Base-by-base conservation (phyloP, 1,284 basidiomycete genomes). In the Stygiomarasmius scandens region DNA sequence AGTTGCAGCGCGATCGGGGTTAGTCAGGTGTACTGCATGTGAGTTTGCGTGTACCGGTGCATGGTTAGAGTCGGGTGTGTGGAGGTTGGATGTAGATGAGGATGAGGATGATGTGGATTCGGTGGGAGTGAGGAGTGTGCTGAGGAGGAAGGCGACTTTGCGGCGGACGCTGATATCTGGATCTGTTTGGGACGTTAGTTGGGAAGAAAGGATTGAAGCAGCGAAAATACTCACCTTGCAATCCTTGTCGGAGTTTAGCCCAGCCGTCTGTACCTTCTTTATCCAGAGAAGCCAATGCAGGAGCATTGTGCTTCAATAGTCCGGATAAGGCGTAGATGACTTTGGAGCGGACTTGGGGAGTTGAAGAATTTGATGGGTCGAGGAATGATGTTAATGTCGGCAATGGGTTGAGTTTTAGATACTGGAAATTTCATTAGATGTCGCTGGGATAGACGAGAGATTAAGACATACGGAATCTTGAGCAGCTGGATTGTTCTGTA, bases 401-500 rank as follows among this genome's bases (percentile, higher is more conserved):
- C 10, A 96, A 75, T 0, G 92, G 92, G 48, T 89, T 79, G 27
- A 87, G 75, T 8, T 80, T 71, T 50, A 93, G 79, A 69, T 94
- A 94, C 93, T 95, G 61, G 34, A 38, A 22, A 43, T 29, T 22
- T 34, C 32, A 47, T 62, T 32, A 67, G 46, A 47, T 41, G 38
- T 55, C 3, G 34, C 34, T 44, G 20, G 58, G 61, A 48, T 53
- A 43, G 20, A 19, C 38, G n/a, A 41, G 43, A 32, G 34, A 10
- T 36, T 12, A 22, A 3, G 14, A 82, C 90, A 66, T 67, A 97
- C 93, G 1, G 89, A 85, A 50, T 85, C 81, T 68, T 98, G 96
- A 0, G 95, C 95, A 54, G 90, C 83, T 3, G 93, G 91, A 66
- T 98, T 99, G 71, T 99, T 98, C 71, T 98, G 96, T 1, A 96